A percentile compares a stretch with the other conserved stretches of the same genome.
Conservation (phyloP, 2,329 filamentous ascomycete genomes). For the Arthrinium puccinioides region DNA sequence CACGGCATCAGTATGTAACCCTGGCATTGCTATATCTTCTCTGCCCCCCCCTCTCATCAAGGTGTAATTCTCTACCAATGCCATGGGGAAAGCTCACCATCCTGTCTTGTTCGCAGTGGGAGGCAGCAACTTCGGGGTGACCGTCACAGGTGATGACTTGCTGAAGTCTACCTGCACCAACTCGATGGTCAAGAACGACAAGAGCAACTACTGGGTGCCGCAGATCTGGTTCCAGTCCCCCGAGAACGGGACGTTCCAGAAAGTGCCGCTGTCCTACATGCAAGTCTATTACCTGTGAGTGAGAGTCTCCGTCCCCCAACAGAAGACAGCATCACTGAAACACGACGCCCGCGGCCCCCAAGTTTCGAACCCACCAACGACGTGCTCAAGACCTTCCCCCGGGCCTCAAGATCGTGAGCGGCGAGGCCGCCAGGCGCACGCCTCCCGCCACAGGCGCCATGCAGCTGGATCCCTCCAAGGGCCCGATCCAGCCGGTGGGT, state of each 20-base stretch:
- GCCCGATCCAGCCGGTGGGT: slow-evolving; percentile 41
- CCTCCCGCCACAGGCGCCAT: slow-evolving; percentile 38
- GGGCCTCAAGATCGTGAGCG: slow-evolving; percentile 65
- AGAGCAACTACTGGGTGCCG: slow-evolving; percentile 74
- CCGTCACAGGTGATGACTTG: slow-evolving; percentile 53
- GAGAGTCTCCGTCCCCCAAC: slow-evolving; percentile 3
- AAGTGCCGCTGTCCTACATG: slow-evolving; percentile 64
- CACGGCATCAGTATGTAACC: slow-evolving; percentile 67
- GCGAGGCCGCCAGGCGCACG: slow-evolving; percentile 51
- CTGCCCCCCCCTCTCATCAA: no score
- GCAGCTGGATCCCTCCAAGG: slow-evolving; percentile 33
- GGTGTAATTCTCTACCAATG: no score
- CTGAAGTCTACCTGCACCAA: slow-evolving; percentile 61
- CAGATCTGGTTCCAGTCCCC: slow-evolving; percentile 61
- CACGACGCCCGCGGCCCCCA: background rate
- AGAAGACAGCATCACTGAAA: no score
- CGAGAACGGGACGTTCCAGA: slow-evolving; percentile 54
- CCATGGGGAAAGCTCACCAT: no score
- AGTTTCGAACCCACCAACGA: slow-evolving; percentile 58
- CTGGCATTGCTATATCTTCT: no score
- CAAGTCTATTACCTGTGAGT: slow-evolving; percentile 68
- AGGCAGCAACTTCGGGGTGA: slow-evolving; percentile 58
- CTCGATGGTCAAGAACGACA: slow-evolving; percentile 59
- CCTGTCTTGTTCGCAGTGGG: no score
- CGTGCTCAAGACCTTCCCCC: slow-evolving; percentile 59